phyloP scores from a whole-genome alignment of 2,329 filamentous ascomycete species.

The Claviceps purpurea region DNA sequence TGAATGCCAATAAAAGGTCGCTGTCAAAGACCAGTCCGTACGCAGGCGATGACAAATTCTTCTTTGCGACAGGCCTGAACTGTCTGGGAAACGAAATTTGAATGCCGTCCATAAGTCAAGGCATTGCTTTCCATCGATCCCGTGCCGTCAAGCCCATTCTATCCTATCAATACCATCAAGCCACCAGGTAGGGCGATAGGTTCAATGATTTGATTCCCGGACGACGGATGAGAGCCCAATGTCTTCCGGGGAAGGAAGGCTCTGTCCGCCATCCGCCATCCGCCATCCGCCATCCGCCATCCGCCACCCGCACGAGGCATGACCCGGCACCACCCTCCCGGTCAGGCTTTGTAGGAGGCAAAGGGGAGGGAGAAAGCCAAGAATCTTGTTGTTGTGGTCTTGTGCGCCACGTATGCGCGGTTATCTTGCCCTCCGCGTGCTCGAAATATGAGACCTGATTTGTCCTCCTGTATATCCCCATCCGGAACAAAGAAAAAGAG shows the following conservation, averaged over 20 bases:
- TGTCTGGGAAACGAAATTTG: not conserved
- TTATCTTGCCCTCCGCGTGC: not conserved
- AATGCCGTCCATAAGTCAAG: not conserved
- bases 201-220: conserved; percentile 2
- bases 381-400: not conserved
- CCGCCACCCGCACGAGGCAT: conserved; percentile 2
- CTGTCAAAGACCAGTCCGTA: no score
- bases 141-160: not conserved
- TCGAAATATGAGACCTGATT: not conserved
- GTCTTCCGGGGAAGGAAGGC: conserved; percentile 4
- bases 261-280: not conserved
- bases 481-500: no score
- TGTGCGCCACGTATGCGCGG: not conserved
- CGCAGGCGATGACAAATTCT: not conserved
- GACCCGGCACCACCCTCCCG: conserved; percentile 4
- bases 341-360: not conserved
- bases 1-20: no score
- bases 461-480: not conserved
- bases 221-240: not conserved
- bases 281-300: not conserved
- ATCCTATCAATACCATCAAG: not conserved
- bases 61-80: not conserved
- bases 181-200: not conserved
- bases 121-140: not conserved
- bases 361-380: not conserved